These are phyloP conservation scores for Xylaria sp. DNA, from an alignment of 2,329 filamentous ascomycete genomes.

Conservation along the genomic window DNA sequence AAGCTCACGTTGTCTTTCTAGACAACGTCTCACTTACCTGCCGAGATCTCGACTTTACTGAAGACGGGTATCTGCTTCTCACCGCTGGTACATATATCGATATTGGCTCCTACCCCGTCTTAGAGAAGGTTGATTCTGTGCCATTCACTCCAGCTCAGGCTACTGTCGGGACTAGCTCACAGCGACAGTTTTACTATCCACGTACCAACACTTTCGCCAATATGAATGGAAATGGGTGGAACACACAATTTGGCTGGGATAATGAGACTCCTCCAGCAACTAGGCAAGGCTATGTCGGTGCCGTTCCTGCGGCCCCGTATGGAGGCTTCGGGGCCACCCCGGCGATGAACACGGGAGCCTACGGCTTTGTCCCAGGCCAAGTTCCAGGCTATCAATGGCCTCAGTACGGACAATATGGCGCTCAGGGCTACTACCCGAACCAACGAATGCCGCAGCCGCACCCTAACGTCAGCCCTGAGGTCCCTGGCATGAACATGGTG, in stretches of 20 bases:
- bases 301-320: conserved; percentile 13
- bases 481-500: conserved; percentile 65
- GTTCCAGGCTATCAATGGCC: conserved; percentile 7
- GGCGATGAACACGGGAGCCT: conserved; percentile 3
- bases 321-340: background rate
- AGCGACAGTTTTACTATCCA: background rate
- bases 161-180: background rate
- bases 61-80: conserved; percentile 30
- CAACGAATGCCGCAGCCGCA: conserved; percentile 55
- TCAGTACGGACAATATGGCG: conserved; percentile 18
- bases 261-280: conserved; percentile 33
- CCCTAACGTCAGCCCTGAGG: conserved; percentile 57
- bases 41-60: conserved; percentile 6
- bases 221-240: conserved; percentile 45
- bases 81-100: conserved; percentile 1
- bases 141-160: background rate
- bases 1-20: conserved; percentile 4
- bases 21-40: background rate
- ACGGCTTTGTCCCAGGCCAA: conserved; percentile 5
- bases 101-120: conserved; percentile 17
- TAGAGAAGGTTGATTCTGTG: background rate
- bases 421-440: conserved; percentile 35
- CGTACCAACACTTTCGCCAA: conserved; percentile 3
- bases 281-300: background rate
- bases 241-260: conserved; percentile 44